Evolutionary conservation across 2,329 filamentous ascomycete species (phyloP), one percentile per base, ranked within the genome.

Genomic region (Dothideomycetes sp.): DNA sequence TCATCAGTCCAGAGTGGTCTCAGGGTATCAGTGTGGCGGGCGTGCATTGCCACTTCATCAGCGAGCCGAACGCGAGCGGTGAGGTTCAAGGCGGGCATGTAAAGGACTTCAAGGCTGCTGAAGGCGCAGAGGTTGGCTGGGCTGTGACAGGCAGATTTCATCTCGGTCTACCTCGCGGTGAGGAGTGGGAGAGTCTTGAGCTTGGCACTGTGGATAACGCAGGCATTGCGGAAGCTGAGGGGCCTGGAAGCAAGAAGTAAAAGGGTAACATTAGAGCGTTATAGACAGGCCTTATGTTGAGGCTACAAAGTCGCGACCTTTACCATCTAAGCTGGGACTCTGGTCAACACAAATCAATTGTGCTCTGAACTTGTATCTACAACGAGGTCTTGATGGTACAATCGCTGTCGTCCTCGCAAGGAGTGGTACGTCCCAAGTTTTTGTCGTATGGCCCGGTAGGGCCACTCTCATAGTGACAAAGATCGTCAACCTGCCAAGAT

Each of bases 71-170:
- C 36, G 50, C 50, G 38, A 43, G 49, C 10, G 61, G 60, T 16
- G 57, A 55, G 38, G 51, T 49, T 36, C 45, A 50, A 12, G 63
- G 62, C 3, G 62, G 61, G 0, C 49, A 51, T 16, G 56, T 65
- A 7, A 42, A 50, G 15, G 55, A 62, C 22, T 64, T 66, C 38
- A 57, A 57, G 42, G 58, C 55, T 27, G 52, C 46, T 0, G 55
- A 56, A 3, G 57, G 53, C 16, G 57, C 51, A 4, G 9, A 50
- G 14, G 41, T 66, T 38, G 53, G 56, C 30, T 64, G 57, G 52
- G 57, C 59, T 2, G 63, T 61, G 40, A 62, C 59, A 33, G 62
- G 61, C 10, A 52, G 61, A 29, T 63, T 64, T 41, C 63, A 65
- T 50, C 43, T 66, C 19, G 62, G 61, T 0, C 63, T 66, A 33